phyloP scores from a whole-genome alignment of 805 yeast species.

The Nakazawaea anatomiae region DNA sequence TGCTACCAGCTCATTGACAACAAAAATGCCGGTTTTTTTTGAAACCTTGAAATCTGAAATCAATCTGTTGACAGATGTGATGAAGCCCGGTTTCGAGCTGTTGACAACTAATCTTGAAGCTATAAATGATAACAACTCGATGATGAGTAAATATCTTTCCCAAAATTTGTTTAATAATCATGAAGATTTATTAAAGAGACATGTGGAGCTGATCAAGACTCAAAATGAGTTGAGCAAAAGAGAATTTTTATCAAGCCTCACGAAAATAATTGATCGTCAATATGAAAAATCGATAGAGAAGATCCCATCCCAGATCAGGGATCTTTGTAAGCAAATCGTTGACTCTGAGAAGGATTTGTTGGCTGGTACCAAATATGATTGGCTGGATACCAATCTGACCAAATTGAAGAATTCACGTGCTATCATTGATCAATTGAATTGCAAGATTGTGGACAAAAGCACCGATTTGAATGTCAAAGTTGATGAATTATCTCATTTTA shows the following conservation, averaged over 20 bases:
- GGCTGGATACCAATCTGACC: background rate
- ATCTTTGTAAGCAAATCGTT: conserved; percentile 1
- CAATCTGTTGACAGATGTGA: conserved; percentile 9
- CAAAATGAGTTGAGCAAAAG: conserved; percentile 7
- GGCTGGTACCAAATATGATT: conserved; percentile 4
- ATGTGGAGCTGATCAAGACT: conserved; percentile 3
- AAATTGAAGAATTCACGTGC: background rate
- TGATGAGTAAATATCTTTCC: conserved; percentile 8
- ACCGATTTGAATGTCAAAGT: conserved; percentile 6
- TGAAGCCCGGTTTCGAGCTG: conserved; percentile 16
- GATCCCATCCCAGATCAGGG: conserved; percentile 1
- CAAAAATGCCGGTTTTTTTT: conserved; percentile 17
- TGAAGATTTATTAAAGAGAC: conserved; percentile 6
- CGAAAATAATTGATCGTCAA: conserved; percentile 1
- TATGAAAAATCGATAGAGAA: background rate
- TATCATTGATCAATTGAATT: background rate
- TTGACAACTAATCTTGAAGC: conserved; percentile 3
- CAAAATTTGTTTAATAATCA: conserved; percentile 7
- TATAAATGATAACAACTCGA: background rate
- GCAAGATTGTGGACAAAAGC: conserved; percentile 11
- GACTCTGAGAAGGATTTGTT: conserved; percentile 5
- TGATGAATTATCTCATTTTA: conserved; percentile 15
- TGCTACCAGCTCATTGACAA: conserved; percentile 16
- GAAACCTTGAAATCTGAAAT: conserved; percentile 16
- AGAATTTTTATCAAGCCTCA: conserved; percentile 1